Conservation (phyloP, 768 basidiomycete genomes). For the Suillus lakei region DNA sequence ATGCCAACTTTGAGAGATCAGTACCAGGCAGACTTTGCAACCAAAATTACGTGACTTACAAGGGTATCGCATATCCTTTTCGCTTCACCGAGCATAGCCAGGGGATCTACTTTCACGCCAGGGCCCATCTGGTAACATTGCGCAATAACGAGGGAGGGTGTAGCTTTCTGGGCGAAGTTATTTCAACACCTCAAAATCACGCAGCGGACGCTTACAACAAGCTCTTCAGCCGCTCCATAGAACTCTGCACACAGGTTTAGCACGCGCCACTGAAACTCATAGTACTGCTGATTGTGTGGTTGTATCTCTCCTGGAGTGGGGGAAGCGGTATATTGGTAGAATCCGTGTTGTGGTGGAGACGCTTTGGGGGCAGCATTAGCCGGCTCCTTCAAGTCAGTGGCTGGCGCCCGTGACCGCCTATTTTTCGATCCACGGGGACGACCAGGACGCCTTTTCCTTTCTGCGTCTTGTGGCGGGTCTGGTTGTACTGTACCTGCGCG, state of each 20-base stretch:
- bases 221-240: constrained; percentile 84
- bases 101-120: constrained; percentile 69
- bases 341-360: constrained; percentile 40
- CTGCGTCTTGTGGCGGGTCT: constrained; percentile 33
- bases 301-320: constrained; percentile 53
- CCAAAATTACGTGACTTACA: constrained; percentile 42
- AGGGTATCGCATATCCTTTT: constrained; percentile 80
- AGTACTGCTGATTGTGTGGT: constrained; percentile 76
- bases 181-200: constrained; percentile 12
- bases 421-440: constrained; percentile 84
- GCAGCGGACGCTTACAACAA: constrained; percentile 58
- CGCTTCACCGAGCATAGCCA: constrained; percentile 75
- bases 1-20: constrained; percentile 57
- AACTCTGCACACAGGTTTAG: constrained; percentile 84
- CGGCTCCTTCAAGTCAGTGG: constrained; percentile 28
- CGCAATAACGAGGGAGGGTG: constrained; percentile 73
- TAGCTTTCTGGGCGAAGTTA: constrained; percentile 45
- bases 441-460: constrained; percentile 74
- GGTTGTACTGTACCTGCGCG: constrained; percentile 32
- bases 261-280: constrained; percentile 87
- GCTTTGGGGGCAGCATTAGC: constrained; percentile 31
- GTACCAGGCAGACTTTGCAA: no score
- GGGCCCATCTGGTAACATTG: constrained; percentile 83
- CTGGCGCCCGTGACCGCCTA: constrained; percentile 50
- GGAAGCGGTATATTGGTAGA: constrained; percentile 49